Base-by-base conservation (phyloP, 208 protist species). In the Leishmania amazonensis region DNA sequence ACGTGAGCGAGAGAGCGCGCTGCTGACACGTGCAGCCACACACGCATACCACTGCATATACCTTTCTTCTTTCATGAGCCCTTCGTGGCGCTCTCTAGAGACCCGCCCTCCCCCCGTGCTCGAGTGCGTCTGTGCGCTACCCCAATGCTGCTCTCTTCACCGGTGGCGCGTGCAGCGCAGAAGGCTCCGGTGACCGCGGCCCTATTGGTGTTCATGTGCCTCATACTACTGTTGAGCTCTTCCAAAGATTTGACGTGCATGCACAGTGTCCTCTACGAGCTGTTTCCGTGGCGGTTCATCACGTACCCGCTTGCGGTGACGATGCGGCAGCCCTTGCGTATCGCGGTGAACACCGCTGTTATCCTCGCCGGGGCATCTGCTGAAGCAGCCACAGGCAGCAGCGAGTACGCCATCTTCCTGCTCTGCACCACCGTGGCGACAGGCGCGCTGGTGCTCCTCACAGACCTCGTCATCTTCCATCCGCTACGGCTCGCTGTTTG, bases 351-450 rank as follows among this genome's bases (percentile, higher is more conserved):
- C 51, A 60, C 82, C n/a, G 75, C 24, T 1, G 77, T 83, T 19
- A 58, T 89, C 47, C 76, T 87, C 28, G 60, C n/a, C 60, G 88
- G 88, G 28, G 57, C 49, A 7, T 64, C 81, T 31, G 90, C 84
- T 42, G 90, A 94, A 80, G 35, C 58, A 5, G 47, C 74, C 1
- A 1, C 88, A 7, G 86, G 90, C 31, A 84, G 81, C 35, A 42
- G 40, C 35, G 74, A 79, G 15, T 87, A 87, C 64, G 40, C 83
- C n/a, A 45, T 80, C 73, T 79, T 86, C 35, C 15, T 88, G n/a
- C 5, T 86, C 45, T 76, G 85, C 71, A 77, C 76, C 45, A 72
- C 83, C 0, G 38, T 84, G 19, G 77, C 53, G 9, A 89, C 87
- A 5, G 84, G 84, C 1, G 19, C 77, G 31, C 24, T 83, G 3